A percentile compares a stretch with the other conserved stretches of the same genome.
Conservation (phyloP, 352 stramenopile species). For the Thalassiosira hispida region DNA sequence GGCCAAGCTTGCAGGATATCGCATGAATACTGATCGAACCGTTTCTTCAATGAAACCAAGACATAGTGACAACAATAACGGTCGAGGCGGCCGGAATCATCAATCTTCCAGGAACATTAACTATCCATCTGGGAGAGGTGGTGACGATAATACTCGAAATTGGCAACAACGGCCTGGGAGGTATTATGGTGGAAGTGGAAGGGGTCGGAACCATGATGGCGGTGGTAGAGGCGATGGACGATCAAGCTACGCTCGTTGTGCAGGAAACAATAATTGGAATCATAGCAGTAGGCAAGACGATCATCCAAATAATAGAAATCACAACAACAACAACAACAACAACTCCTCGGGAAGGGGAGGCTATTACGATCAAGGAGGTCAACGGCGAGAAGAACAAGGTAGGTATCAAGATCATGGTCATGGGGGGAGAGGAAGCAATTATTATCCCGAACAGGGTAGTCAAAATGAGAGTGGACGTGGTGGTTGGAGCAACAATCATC, state of each 20-base stretch:
- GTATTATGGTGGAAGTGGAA: neutral
- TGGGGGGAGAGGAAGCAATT: too few species aligned
- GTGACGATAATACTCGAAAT: neutral
- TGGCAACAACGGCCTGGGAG: neutral
- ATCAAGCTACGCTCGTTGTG: neutral
- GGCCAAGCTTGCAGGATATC: conserved; percentile 53
- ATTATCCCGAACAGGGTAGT: too few species aligned
- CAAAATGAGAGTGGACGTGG: too few species aligned
- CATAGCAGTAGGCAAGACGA: neutral
- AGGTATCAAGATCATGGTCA: too few species aligned
- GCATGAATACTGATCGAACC: conserved; percentile 46
- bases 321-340: too few species aligned
- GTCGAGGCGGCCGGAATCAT: neutral
- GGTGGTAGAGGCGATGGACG: neutral
- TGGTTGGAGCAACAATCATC: too few species aligned
- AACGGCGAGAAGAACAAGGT: too few species aligned
- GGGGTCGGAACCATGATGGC: neutral
- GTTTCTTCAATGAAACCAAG: conserved; percentile 22
- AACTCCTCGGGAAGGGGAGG: too few species aligned
- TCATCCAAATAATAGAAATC: neutral
- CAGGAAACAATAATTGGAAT: neutral
- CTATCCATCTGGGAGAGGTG: conserved; percentile 5
- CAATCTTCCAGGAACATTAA: conserved; percentile 3
- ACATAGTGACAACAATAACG: conserved; percentile 1
- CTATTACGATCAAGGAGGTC: too few species aligned